These are phyloP conservation scores for Paecilomyces fulvus DNA, from an alignment of 2,329 filamentous ascomycete genomes.

Conservation along the genomic window DNA sequence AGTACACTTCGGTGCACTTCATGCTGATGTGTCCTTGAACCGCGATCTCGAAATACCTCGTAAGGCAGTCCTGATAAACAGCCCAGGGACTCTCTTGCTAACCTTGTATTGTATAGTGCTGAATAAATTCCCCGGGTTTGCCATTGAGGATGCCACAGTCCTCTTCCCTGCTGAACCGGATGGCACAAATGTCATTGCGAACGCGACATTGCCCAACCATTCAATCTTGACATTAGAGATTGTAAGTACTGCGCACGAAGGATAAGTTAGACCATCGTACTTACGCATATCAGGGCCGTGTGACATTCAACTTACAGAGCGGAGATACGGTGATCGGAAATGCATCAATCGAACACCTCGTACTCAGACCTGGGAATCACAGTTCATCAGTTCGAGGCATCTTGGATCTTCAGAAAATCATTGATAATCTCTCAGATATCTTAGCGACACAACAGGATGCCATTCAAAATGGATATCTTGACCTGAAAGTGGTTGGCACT, in stretches of 20 bases:
- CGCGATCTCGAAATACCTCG: conserved; percentile 26
- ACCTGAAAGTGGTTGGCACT: conserved; percentile 18
- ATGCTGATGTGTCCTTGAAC: conserved; percentile 25
- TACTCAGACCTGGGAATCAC: conserved; percentile 47
- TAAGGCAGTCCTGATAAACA: conserved; percentile 10
- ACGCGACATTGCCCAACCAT: conserved; percentile 49
- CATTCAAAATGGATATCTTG: conserved; percentile 19
- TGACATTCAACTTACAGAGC: conserved; percentile 45
- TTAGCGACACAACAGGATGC: conserved; percentile 17
- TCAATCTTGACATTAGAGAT: conserved; percentile 48
- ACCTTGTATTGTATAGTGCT: conserved; percentile 35
- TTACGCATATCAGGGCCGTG: conserved; percentile 36
- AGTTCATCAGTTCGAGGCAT: conserved; percentile 39
- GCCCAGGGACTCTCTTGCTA: background rate
- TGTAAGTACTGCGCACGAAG: conserved; percentile 8
- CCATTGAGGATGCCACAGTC: conserved; percentile 39
- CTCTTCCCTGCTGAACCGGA: conserved; percentile 34
- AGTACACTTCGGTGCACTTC: conserved; percentile 23
- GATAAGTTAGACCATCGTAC: background rate
- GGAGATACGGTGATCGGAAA: conserved; percentile 42
- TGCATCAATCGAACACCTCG: conserved; percentile 41
- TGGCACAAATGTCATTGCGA: conserved; percentile 46
- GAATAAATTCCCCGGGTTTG: conserved; percentile 43
- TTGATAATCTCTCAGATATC: conserved; percentile 17
- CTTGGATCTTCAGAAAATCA: conserved; percentile 37